phyloP scores from a whole-genome alignment of 345 rosid genomes.

The Noccaea bulbosa region DNA sequence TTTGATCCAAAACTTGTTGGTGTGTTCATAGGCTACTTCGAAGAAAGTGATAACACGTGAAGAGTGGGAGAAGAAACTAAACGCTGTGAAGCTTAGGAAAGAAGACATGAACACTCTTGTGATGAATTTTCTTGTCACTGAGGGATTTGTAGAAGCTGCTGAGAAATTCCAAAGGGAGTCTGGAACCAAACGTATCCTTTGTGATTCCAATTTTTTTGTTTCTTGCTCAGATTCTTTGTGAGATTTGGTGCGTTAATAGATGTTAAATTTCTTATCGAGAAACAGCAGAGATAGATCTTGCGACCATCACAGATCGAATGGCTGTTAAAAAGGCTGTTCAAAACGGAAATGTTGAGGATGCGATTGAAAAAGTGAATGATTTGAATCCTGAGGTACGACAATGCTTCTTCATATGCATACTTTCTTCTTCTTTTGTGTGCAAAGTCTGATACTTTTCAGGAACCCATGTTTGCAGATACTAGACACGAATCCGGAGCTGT shows the following conservation, averaged over 20 bases:
- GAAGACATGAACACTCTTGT: constrained; percentile 96
- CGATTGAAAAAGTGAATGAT: constrained; percentile 93
- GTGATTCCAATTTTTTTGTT: not conserved
- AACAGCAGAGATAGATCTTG: constrained; percentile 95
- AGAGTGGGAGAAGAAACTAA: constrained; percentile 95
- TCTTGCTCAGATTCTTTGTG: not conserved
- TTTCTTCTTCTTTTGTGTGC: not conserved
- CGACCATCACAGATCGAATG: constrained; percentile 89
- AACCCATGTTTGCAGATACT: constrained; percentile 56
- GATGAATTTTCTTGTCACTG: constrained; percentile 97
- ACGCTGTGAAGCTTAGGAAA: constrained; percentile 83
- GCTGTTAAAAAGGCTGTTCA: constrained; percentile 98
- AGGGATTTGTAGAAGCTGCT: constrained; percentile 95
- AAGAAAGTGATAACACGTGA: constrained; percentile 77
- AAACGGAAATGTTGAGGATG: constrained; percentile 94
- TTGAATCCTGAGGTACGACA: constrained; percentile 82
- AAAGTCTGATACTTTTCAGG: not conserved
- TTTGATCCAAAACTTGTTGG: not conserved
- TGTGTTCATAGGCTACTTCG: constrained; percentile 53
- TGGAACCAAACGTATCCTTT: constrained; percentile 92
- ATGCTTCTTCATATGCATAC: constrained; percentile 25
- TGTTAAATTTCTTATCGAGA: constrained; percentile 51
- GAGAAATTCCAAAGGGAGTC: constrained; percentile 89
- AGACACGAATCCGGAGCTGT: constrained; percentile 93
- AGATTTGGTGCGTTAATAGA: not conserved